Percentiles rank a stretch among this genome's conserved stretches.
Evolutionary conservation across 305 asterid genomes (phyloP).

Genomic region (Fraxinus greggii): DNA sequence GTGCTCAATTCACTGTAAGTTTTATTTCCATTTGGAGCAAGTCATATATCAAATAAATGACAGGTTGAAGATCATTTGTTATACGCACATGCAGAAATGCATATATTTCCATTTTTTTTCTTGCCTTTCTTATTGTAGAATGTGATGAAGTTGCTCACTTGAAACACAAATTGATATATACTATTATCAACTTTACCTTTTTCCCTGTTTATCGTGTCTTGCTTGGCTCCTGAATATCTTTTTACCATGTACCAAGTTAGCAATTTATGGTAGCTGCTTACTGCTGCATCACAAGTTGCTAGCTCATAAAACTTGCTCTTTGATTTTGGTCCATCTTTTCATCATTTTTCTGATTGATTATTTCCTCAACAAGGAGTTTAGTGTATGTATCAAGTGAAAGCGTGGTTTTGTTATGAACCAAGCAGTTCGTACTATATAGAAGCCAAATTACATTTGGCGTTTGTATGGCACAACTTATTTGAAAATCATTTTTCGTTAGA

Average conservation of each 20-base stretch:
- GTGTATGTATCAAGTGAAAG: constrained; percentile 13
- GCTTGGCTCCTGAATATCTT: constrained; percentile 2
- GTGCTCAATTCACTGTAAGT: constrained; percentile 63
- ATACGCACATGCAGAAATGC: background rate
- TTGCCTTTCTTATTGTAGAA: background rate
- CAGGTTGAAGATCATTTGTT: constrained; percentile 1
- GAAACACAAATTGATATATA: background rate
- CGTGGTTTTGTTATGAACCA: background rate
- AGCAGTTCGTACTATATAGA: background rate
- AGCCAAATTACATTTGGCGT: background rate
- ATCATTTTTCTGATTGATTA: background rate
- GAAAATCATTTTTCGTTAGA: background rate
- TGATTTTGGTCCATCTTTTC: background rate
- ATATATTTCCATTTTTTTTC: background rate
- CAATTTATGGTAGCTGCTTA: background rate
- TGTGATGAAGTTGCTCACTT: background rate
- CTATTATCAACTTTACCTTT: background rate
- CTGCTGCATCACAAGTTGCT: background rate
- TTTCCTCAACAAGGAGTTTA: constrained; percentile 9
- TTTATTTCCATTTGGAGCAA: background rate
- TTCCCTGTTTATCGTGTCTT: background rate
- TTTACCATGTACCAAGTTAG: background rate
- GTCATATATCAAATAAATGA: background rate
- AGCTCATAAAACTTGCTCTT: background rate
- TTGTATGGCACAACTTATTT: background rate